Conservation (phyloP, 345 rosid species). For the Xanthoceras sorbifolium region DNA sequence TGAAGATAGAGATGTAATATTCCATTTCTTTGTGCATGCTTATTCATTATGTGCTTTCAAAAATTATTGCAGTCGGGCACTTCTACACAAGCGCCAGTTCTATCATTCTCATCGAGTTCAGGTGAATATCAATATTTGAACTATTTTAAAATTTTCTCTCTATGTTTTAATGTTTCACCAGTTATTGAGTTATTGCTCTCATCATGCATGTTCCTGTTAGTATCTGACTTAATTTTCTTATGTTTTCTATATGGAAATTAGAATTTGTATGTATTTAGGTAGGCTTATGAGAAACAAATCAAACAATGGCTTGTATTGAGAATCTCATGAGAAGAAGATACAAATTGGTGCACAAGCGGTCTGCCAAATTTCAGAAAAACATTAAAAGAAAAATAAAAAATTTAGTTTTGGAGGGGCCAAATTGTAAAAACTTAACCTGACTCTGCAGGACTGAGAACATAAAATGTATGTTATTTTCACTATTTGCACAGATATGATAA, state of each 20-base stretch:
- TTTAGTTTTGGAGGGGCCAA: no score
- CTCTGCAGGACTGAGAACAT: not conserved
- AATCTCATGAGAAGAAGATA: not conserved
- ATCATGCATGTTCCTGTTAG: not conserved
- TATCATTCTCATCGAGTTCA: conserved; percentile 96
- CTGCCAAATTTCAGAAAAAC: not conserved
- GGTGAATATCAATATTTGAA: conserved; percentile 44
- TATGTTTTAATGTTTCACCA: not conserved
- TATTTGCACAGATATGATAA: not conserved
- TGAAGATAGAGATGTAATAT: not conserved
- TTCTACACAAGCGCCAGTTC: conserved; percentile 79
- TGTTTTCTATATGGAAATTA: not conserved
- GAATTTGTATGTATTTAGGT: not conserved
- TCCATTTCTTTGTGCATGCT: not conserved
- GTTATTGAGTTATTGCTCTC: conserved; percentile 15
- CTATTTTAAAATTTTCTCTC: conserved; percentile 2
- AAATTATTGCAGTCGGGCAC: conserved; percentile 58
- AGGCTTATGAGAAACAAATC: not conserved
- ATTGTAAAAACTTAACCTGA: not conserved
- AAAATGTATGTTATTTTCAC: not conserved
- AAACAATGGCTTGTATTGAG: not conserved
- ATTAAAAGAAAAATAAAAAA: not conserved
- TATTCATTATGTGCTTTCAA: not conserved
- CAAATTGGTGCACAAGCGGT: not conserved
- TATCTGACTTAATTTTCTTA: not conserved